A percentile compares a stretch with the other conserved stretches of the same genome.
Evolutionary conservation across 176 grass and related monocot species (phyloP).

Genomic region (Tillandsia leiboldiana): DNA sequence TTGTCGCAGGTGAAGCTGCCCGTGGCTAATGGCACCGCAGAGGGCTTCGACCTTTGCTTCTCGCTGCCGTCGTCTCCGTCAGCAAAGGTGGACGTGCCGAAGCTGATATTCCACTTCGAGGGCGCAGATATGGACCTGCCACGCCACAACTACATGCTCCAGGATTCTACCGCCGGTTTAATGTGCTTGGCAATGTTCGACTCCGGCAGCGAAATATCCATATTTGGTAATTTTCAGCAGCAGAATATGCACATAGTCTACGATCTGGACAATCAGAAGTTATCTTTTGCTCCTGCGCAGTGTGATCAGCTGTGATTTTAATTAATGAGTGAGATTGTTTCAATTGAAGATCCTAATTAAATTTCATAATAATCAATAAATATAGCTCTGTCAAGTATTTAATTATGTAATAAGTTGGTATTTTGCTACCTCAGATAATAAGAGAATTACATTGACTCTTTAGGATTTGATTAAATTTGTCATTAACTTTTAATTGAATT

Average conservation of each 20-base stretch:
- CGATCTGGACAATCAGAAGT: constrained; percentile 35
- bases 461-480: too few relatives aligned
- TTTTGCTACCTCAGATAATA: too few relatives aligned
- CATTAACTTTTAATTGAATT: too few relatives aligned
- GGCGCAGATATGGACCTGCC: neutral
- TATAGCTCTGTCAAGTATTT: too few relatives aligned
- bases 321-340: too few relatives aligned
- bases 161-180: constrained; percentile 3
- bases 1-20: constrained; percentile 23
- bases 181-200: constrained; percentile 25
- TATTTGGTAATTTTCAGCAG: constrained; percentile 54
- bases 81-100: neutral
- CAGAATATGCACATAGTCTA: constrained; percentile 51
- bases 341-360: too few relatives aligned
- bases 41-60: constrained; percentile 7
- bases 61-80: too few relatives aligned
- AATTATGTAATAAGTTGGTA: too few relatives aligned
- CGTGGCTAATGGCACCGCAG: neutral
- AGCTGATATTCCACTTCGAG: neutral
- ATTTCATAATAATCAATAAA: too few relatives aligned
- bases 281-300: constrained; percentile 40
- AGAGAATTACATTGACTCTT: too few relatives aligned
- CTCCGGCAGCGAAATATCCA: neutral
- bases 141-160: neutral
- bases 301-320: constrained; percentile 14